Conservation (phyloP, 116 monocot species). For the Thalassia testudinum region DNA sequence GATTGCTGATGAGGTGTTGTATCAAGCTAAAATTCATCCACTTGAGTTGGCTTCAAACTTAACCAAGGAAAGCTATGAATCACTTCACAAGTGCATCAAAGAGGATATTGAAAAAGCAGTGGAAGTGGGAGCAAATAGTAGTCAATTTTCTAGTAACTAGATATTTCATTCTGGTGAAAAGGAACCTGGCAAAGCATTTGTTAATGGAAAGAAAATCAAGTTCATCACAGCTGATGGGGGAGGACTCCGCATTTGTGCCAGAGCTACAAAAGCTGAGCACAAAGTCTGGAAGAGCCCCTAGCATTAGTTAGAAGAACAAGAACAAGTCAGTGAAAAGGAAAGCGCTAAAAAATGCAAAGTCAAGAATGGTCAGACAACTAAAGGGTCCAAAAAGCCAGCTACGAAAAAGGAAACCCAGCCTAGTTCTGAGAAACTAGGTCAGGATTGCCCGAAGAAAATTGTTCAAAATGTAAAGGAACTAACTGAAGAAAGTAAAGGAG, state of each 20-base stretch:
- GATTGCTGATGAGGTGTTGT: neutral
- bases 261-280: too few relatives aligned
- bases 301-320: too few relatives aligned
- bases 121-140: slow-evolving; percentile 86
- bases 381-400: too few relatives aligned
- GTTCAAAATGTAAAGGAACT: too few relatives aligned
- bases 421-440: too few relatives aligned
- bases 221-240: slow-evolving; percentile 86
- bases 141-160: slow-evolving; percentile 73
- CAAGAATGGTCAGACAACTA: too few relatives aligned
- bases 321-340: too few relatives aligned
- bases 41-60: slow-evolving; percentile 57
- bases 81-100: slow-evolving; percentile 58
- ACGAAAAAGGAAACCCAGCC: too few relatives aligned
- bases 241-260: slow-evolving; percentile 4
- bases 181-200: slow-evolving; percentile 79
- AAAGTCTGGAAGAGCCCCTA: too few relatives aligned
- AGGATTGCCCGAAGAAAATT: too few relatives aligned
- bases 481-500: too few relatives aligned
- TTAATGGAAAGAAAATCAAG: slow-evolving; percentile 85
- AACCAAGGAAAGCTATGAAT: slow-evolving; percentile 53
- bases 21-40: slow-evolving; percentile 74
- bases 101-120: slow-evolving; percentile 89
- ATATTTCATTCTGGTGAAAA: slow-evolving; percentile 89
- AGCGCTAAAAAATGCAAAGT: too few relatives aligned